These are phyloP conservation scores for Daldinia grandis DNA, from an alignment of 495 filamentous ascomycete genomes.

Conservation along the genomic window DNA sequence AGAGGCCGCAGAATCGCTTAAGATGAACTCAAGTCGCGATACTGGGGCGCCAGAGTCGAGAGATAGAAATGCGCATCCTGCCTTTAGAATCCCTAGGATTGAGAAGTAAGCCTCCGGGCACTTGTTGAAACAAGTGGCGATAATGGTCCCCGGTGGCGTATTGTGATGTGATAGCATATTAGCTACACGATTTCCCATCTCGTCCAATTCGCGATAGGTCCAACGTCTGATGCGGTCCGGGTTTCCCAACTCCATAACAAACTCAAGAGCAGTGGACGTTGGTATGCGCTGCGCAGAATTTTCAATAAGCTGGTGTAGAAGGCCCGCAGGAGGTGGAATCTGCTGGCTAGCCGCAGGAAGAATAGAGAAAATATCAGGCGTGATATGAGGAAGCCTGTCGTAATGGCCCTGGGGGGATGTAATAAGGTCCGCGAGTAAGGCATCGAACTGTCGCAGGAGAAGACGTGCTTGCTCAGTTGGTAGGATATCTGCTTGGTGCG, in stretches of 20 bases:
- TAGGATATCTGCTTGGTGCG: constrained; percentile 66
- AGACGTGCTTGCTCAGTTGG: constrained; percentile 69
- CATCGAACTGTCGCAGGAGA: constrained; percentile 69
- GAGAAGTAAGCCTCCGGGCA: constrained; percentile 80
- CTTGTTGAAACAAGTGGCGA: constrained; percentile 83
- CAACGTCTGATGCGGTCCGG: constrained; percentile 55
- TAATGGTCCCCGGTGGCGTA: constrained; percentile 60
- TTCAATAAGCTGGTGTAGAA: constrained; percentile 74
- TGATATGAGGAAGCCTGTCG: constrained; percentile 27
- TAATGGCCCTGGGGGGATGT: constrained; percentile 44
- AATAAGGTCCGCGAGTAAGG: constrained; percentile 57
- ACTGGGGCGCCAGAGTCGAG: constrained; percentile 70
- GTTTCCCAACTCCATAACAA: constrained; percentile 55
- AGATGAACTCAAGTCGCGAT: constrained; percentile 70
- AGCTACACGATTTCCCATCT: constrained; percentile 67
- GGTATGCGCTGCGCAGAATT: constrained; percentile 51
- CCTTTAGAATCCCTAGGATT: constrained; percentile 82
- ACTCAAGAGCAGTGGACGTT: constrained; percentile 65
- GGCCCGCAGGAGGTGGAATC: constrained; percentile 52
- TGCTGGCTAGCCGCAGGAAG: constrained; percentile 58
- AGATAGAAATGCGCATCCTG: constrained; percentile 83
- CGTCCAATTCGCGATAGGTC: constrained; percentile 69
- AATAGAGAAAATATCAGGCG: constrained; percentile 59
- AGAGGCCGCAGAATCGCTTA: constrained; percentile 66
- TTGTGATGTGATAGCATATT: constrained; percentile 54